phyloP scores from a whole-genome alignment of 1,284 basidiomycete species.

The Neotropicomus parvogracilis region DNA sequence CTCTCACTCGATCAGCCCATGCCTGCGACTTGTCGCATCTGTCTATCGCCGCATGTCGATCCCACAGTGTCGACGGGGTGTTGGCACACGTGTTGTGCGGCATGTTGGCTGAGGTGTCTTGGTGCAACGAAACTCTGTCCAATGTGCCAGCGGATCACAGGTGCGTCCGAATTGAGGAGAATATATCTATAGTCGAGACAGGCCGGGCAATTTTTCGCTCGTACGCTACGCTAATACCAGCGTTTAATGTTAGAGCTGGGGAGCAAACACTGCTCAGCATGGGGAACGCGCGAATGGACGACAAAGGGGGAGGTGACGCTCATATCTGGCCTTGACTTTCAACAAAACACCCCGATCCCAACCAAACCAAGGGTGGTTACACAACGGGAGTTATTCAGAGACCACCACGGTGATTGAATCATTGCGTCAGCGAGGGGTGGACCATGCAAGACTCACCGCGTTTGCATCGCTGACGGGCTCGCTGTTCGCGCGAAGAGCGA shows the following conservation, averaged over 20 bases:
- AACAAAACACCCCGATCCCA: conserved; percentile 47
- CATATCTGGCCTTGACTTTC: conserved; percentile 80
- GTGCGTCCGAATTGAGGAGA: conserved; percentile 63
- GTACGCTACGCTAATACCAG: conserved; percentile 5
- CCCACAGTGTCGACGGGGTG: conserved; percentile 79
- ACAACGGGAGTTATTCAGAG: conserved; percentile 39
- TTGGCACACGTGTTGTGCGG: conserved; percentile 78
- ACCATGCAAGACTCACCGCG: conserved; percentile 14
- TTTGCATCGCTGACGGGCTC: not conserved
- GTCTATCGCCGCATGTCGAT: conserved; percentile 70
- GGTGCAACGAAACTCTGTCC: conserved; percentile 78
- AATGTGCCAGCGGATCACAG: conserved; percentile 79
- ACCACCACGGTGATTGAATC: conserved; percentile 75
- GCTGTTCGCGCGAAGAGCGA: conserved; percentile 4
- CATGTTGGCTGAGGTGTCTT: conserved; percentile 76
- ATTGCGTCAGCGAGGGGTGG: conserved; percentile 25
- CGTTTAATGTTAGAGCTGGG: conserved; percentile 5
- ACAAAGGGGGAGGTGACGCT: conserved; percentile 30
- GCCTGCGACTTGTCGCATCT: conserved; percentile 66
- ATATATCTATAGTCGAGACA: conserved; percentile 49
- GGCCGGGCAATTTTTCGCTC: not conserved
- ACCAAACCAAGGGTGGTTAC: conserved; percentile 52
- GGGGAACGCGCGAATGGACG: not conserved
- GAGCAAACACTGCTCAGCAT: conserved; percentile 11
- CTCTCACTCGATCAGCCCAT: conserved; percentile 31